phyloP scores from a whole-genome alignment of 2,329 filamentous ascomycete species.

The Pseudocercospora fijiensis region DNA sequence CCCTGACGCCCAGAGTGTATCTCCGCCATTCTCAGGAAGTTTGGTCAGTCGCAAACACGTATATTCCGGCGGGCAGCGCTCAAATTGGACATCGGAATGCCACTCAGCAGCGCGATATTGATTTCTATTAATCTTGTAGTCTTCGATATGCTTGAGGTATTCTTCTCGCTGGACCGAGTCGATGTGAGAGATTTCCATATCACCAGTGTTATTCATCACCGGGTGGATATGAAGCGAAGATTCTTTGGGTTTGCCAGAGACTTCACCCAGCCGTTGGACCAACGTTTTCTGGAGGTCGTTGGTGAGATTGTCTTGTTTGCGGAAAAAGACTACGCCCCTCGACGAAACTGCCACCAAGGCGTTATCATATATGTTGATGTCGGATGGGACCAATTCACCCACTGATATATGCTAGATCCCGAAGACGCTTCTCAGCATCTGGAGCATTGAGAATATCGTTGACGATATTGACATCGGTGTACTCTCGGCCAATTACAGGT shows the following conservation, averaged over 20 bases:
- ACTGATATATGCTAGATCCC: constrained; percentile 20
- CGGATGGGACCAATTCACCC: not conserved
- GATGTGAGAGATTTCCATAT: constrained; percentile 57
- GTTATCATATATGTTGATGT: constrained; percentile 1
- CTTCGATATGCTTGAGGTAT: constrained; percentile 37
- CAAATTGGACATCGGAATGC: constrained; percentile 65
- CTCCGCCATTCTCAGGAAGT: constrained; percentile 54
- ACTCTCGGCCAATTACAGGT: constrained; percentile 59
- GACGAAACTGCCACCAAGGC: constrained; percentile 58
- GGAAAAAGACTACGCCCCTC: constrained; percentile 69
- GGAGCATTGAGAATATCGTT: constrained; percentile 54
- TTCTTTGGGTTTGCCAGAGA: constrained; percentile 57
- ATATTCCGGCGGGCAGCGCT: constrained; percentile 63
- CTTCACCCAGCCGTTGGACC: constrained; percentile 57
- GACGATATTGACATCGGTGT: constrained; percentile 55
- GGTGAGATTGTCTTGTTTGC: constrained; percentile 57
- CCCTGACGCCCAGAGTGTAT: constrained; percentile 60
- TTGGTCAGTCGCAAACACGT: constrained; percentile 58
- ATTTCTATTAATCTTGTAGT: constrained; percentile 29
- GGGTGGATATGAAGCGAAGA: constrained; percentile 63
- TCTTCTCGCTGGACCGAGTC: constrained; percentile 56
- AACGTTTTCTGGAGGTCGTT: constrained; percentile 66
- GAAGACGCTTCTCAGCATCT: constrained; percentile 17
- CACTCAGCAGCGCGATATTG: constrained; percentile 30
- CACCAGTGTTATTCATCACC: constrained; percentile 54